Conservation (phyloP, 192 early-diverging fungal species). For the Coemansia sp. region DNA sequence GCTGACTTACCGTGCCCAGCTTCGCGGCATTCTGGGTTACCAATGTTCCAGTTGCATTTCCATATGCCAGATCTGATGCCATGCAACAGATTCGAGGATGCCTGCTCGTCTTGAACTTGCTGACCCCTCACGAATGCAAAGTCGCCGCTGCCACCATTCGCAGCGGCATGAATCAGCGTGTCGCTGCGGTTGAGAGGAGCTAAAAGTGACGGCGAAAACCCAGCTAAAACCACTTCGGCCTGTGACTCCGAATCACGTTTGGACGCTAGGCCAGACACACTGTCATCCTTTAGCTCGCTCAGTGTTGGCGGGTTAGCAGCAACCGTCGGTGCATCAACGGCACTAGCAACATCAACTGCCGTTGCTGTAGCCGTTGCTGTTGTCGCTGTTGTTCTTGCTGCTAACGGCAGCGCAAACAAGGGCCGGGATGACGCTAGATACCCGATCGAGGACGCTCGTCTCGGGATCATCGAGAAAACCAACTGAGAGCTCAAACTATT, state of each 20-base stretch:
- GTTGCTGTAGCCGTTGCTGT: neutral
- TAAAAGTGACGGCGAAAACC: constrained; percentile 11
- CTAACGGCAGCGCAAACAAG: constrained; percentile 53
- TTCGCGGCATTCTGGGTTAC: neutral
- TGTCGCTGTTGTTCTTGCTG: neutral
- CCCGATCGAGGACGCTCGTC: constrained; percentile 74
- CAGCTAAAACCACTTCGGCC: neutral
- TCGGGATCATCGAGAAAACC: constrained; percentile 59
- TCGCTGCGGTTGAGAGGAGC: neutral
- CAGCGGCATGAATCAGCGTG: constrained; percentile 12
- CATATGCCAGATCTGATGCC: constrained; percentile 42
- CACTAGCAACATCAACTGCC: constrained; percentile 3
- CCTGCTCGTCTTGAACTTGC: constrained; percentile 29
- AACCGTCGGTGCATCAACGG: neutral
- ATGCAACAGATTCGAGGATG: constrained; percentile 27
- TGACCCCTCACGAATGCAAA: constrained; percentile 20
- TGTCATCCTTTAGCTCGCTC: neutral
- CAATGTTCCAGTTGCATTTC: constrained; percentile 38
- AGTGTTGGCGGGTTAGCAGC: neutral
- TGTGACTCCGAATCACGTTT: neutral
- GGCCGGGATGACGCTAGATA: constrained; percentile 80
- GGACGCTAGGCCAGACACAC: neutral
- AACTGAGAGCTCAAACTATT: constrained; percentile 76
- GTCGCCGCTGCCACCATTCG: constrained; percentile 1
- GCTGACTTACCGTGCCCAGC: neutral